Conservation (phyloP, 2,329 filamentous ascomycete species). For the Colletotrichum sojae region DNA sequence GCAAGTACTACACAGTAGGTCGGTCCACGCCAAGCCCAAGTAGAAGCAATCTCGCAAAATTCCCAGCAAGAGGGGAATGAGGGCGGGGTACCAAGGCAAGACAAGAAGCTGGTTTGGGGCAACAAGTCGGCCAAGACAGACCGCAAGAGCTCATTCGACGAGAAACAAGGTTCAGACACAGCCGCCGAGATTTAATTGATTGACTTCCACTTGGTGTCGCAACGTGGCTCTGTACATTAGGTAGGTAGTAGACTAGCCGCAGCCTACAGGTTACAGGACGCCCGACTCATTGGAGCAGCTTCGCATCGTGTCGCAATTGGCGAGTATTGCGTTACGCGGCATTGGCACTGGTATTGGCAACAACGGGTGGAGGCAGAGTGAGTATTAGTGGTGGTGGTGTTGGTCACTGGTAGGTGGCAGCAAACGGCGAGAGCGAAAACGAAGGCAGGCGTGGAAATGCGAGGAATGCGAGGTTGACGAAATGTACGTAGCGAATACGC, state of each 20-base stretch:
- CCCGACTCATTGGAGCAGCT: background rate
- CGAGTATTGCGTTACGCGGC: conserved; percentile 11
- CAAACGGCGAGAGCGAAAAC: conserved; percentile 19
- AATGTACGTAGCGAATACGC: conserved; percentile 10
- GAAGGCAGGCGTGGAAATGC: conserved; percentile 5
- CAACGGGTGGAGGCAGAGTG: background rate
- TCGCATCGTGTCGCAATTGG: conserved; percentile 11
- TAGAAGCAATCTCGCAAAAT: conserved; percentile 11
- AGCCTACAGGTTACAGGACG: background rate
- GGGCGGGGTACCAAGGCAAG: conserved; percentile 31
- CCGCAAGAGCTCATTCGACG: conserved; percentile 10
- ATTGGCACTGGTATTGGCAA: background rate
- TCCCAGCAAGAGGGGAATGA: conserved; percentile 1
- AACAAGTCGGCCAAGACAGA: conserved; percentile 23
- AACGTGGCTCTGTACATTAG: background rate
- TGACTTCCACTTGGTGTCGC: background rate
- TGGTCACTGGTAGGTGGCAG: background rate
- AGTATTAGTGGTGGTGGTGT: background rate
- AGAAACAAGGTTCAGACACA: conserved; percentile 22
- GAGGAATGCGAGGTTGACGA: conserved; percentile 16
- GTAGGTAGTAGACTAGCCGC: too few species aligned
- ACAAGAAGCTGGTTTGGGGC: conserved; percentile 22
- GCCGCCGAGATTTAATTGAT: background rate
- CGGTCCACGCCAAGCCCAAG: conserved; percentile 16
- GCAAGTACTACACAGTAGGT: background rate